Evolutionary conservation across 225 moss, liverwort and hornwort species (phyloP).

Genomic region (Asterella californica): DNA sequence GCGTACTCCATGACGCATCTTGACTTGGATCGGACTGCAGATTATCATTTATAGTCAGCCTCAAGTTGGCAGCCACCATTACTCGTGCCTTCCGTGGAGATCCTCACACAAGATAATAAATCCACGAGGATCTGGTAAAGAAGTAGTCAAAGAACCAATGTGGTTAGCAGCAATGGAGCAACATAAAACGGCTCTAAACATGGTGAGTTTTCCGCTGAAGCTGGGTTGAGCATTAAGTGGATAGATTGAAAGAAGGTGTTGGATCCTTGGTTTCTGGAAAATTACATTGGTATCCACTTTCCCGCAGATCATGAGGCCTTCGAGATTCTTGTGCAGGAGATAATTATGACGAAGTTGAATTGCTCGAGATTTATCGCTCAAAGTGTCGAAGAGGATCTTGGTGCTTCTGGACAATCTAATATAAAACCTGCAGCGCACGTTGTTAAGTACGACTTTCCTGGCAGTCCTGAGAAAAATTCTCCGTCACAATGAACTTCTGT

Average conservation of each 20-base stretch:
- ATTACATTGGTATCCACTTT: not conserved
- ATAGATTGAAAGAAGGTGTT: not conserved
- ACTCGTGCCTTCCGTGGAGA: constrained; percentile 72
- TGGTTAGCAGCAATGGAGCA: constrained; percentile 59
- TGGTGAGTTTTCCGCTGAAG: constrained; percentile 46
- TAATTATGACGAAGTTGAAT: constrained; percentile 69
- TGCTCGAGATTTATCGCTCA: constrained; percentile 60
- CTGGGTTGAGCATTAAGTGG: not conserved
- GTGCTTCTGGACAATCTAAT: not conserved
- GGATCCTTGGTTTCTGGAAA: not conserved
- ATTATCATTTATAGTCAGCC: constrained; percentile 79
- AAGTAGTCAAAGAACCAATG: constrained; percentile 42
- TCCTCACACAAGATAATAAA: constrained; percentile 26
- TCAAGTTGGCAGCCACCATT: constrained; percentile 73
- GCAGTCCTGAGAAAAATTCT: not conserved
- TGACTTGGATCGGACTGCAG: constrained; percentile 43
- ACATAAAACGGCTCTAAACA: constrained; percentile 46
- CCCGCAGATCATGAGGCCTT: not conserved
- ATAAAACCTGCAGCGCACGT: not conserved
- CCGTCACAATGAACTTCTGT: too few species aligned
- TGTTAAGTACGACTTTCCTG: not conserved
- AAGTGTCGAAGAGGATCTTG: constrained; percentile 31
- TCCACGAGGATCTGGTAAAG: constrained; percentile 28
- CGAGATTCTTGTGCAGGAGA: constrained; percentile 51
- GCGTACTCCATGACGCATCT: not conserved